Evolutionary conservation across 768 basidiomycete genomes (phyloP).

Genomic region (Roridomyces roridus): DNA sequence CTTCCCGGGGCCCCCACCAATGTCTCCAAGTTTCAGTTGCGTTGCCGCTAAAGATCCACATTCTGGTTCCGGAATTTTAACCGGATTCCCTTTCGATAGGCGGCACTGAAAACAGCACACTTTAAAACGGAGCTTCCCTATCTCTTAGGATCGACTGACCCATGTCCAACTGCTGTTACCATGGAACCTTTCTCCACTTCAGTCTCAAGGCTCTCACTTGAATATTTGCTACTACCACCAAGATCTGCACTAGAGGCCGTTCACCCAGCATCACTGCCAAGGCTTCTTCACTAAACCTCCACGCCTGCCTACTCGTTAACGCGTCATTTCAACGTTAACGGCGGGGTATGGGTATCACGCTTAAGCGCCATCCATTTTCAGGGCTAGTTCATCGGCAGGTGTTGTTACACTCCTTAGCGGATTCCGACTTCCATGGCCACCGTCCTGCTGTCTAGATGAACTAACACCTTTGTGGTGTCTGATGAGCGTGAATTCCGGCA

Average conservation of each 20-base stretch:
- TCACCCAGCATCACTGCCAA: slow-evolving; percentile 75
- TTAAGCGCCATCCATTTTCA: slow-evolving; percentile 92
- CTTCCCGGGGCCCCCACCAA: background rate
- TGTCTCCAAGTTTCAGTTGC: background rate
- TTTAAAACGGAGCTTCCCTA: too few species aligned
- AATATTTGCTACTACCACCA: slow-evolving; percentile 91
- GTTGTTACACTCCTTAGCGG: slow-evolving; percentile 89
- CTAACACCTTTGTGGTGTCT: slow-evolving; percentile 87
- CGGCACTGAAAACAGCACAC: too few species aligned
- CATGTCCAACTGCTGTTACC: slow-evolving; percentile 87
- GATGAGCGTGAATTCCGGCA: slow-evolving; percentile 84
- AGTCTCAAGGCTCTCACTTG: slow-evolving; percentile 87
- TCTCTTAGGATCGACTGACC: slow-evolving; percentile 85
- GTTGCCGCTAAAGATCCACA: too few species aligned
- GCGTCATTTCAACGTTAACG: slow-evolving; percentile 75
- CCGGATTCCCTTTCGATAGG: too few species aligned
- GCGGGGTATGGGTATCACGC: slow-evolving; percentile 86
- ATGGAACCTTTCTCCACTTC: slow-evolving; percentile 90
- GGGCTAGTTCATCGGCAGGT: slow-evolving; percentile 91
- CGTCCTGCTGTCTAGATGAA: slow-evolving; percentile 89
- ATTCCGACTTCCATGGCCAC: slow-evolving; percentile 88
- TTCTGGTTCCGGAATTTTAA: too few species aligned
- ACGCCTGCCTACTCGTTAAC: slow-evolving; percentile 80
- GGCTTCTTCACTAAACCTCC: slow-evolving; percentile 82
- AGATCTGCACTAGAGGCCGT: slow-evolving; percentile 87